phyloP scores from a whole-genome alignment of 768 basidiomycete genomes.

The Epithele typhae region DNA sequence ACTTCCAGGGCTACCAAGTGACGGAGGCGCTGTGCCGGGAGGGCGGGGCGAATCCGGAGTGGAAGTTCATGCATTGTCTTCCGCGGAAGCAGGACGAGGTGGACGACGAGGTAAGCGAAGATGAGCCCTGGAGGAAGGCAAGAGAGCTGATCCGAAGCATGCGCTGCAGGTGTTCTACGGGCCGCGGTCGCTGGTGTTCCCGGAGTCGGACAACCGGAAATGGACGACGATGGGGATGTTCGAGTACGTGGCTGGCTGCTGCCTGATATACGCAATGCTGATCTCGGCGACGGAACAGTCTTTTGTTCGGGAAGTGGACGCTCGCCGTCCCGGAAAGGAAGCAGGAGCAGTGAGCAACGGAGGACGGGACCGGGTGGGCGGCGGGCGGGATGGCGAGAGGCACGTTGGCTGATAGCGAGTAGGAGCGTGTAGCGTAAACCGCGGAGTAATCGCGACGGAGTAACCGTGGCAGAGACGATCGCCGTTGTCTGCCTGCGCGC shows the following conservation, averaged over 20 bases:
- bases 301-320: conserved; percentile 32
- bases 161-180: conserved; percentile 81
- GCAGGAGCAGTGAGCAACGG: conserved; percentile 1
- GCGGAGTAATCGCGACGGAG: conserved; percentile 1
- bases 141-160: conserved; percentile 4
- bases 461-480: conserved; percentile 5
- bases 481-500: no score
- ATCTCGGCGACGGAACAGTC: conserved; percentile 19
- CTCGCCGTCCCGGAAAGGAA: conserved; percentile 5
- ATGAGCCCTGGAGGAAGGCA: not conserved
- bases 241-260: conserved; percentile 51
- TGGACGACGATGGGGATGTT: conserved; percentile 95
- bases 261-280: conserved; percentile 6
- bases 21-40: conserved; percentile 81
- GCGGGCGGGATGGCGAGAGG: not conserved
- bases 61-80: conserved; percentile 96
- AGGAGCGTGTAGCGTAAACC: conserved; percentile 3
- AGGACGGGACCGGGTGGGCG: not conserved
- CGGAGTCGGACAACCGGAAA: conserved; percentile 93
- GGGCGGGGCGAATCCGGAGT: conserved; percentile 79
- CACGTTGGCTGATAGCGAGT: not conserved
- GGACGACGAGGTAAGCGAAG: conserved; percentile 92
- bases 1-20: conserved; percentile 91
- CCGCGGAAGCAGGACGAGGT: conserved; percentile 93
- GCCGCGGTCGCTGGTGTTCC: conserved; percentile 86